A percentile compares a stretch with the other conserved stretches of the same genome.
phyloP scores from a whole-genome alignment of 2,329 filamentous ascomycete species.

The Aspergillus glaucus region DNA sequence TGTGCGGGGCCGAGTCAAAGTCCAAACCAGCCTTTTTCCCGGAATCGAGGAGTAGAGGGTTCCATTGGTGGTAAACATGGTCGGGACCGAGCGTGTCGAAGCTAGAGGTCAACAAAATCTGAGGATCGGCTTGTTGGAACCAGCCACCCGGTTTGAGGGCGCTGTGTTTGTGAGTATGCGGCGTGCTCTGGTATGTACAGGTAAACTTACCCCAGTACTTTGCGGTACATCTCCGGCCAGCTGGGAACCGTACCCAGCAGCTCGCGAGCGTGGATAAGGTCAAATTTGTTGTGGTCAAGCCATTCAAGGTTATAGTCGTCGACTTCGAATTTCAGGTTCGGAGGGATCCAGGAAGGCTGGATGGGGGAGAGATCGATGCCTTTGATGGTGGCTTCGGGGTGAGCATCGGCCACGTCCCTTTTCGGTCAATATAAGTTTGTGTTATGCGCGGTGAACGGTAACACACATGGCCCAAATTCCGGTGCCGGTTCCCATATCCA shows the following conservation, averaged over 20 bases:
- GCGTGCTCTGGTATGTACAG: too few species aligned
- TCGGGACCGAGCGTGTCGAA: not conserved
- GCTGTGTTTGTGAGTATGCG: not conserved
- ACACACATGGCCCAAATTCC: slow-evolving; percentile 29
- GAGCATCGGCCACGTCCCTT: slow-evolving; percentile 23
- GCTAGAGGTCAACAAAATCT: not conserved
- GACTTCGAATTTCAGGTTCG: slow-evolving; percentile 28
- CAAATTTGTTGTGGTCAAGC: slow-evolving; percentile 21
- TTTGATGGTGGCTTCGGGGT: slow-evolving; percentile 35
- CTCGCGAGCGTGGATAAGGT: slow-evolving; percentile 30
- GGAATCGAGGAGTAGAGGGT: slow-evolving; percentile 1
- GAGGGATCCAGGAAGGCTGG: slow-evolving; percentile 32
- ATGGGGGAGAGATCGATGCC: slow-evolving; percentile 45
- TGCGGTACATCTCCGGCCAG: slow-evolving; percentile 13
- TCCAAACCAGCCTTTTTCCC: slow-evolving; percentile 9
- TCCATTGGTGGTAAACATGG: not conserved
- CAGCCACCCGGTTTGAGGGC: slow-evolving; percentile 9
- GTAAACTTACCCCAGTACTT: not conserved
- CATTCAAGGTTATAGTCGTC: slow-evolving; percentile 29
- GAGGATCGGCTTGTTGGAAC: slow-evolving; percentile 5
- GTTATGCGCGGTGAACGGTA: not conserved
- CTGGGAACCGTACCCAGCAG: slow-evolving; percentile 26
- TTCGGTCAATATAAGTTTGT: not conserved
- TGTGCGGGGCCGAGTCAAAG: slow-evolving; percentile 12
- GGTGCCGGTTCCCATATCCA: slow-evolving; percentile 38